Base-by-base conservation (phyloP, 176 grass and related monocot species). In the Lolium multiflorum region DNA sequence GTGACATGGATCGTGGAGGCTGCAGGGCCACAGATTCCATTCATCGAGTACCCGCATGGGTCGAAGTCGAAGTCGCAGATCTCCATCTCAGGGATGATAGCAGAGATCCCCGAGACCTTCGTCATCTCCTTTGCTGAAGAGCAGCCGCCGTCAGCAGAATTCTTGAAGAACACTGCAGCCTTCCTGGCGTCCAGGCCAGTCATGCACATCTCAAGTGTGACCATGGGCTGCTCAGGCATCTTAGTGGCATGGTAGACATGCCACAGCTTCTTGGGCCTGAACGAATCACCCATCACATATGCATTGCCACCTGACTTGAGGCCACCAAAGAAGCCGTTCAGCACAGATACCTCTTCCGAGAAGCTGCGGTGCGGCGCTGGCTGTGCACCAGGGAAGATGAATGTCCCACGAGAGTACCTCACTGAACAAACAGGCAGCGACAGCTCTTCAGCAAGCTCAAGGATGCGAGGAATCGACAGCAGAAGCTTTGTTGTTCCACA, bases 191-290 rank as follows among this genome's bases (percentile, higher is more conserved):
- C 77, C 64, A 98, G 57, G 51, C 89, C 85, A 0, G 95, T 95
- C 95, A 98, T 98, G 83, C 95, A 98, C 95, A 98, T 95, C 81
- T 98, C 95, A 22, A 98, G 85, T 48, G 93, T 95, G 39, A 98
- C 93, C 89, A 88, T 88, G 55, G 95, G 93, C 38, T 89, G 73
- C 77, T 98, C 95, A 28, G 92, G 91, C 60, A 88, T 81, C 52
- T 93, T 70, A 2, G 93, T 98, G 3, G 95, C 95, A 20, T 98
- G 88, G 61, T 98, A 98, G 49, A 95, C 82, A 74, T 98, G 95
- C 95, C 95, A 98, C 47, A 86, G 90, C 85, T 86, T 94, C 59
- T 89, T 98, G 12, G 93, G 93, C 47, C 76, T 87, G 65, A 83
- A 78, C 0, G 89, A 14, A 11, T 93, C 93, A 62, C 87, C 85